Evolutionary conservation across 345 rosid species (phyloP).

Genomic region (Xanthoceras sorbifolium): DNA sequence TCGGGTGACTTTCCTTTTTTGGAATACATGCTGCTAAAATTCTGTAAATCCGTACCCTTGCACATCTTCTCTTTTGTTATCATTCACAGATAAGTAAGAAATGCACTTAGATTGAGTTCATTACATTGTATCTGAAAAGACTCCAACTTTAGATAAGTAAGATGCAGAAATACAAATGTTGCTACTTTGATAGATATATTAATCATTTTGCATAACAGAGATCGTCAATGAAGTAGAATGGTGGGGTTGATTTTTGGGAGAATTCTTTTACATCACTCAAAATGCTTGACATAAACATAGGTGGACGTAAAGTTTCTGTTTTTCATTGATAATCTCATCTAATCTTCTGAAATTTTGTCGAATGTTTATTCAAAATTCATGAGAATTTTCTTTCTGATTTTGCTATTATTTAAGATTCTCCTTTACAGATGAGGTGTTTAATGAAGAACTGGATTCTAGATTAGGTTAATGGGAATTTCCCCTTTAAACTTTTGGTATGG

Average conservation of each 20-base stretch:
- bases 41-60: not conserved
- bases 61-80: not conserved
- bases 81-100: not conserved
- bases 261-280: not conserved
- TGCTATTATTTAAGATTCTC: not conserved
- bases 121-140: not conserved
- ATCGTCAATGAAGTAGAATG: not conserved
- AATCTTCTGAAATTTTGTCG: not conserved
- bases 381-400: no score
- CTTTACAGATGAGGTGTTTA: not conserved
- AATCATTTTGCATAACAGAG: not conserved
- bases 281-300: no score
- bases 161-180: no score
- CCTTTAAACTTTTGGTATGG: not conserved
- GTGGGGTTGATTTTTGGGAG: not conserved
- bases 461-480: not conserved
- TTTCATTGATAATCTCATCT: not conserved
- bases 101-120: not conserved
- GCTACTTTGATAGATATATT: not conserved
- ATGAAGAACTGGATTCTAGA: not conserved
- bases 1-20: not conserved
- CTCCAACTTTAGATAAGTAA: no score
- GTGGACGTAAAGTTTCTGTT: not conserved
- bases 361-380: not conserved
- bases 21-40: slow-evolving; percentile 10